Conservation (phyloP, 192 early-diverging fungal genomes). For the Chytriomyces sp. region DNA sequence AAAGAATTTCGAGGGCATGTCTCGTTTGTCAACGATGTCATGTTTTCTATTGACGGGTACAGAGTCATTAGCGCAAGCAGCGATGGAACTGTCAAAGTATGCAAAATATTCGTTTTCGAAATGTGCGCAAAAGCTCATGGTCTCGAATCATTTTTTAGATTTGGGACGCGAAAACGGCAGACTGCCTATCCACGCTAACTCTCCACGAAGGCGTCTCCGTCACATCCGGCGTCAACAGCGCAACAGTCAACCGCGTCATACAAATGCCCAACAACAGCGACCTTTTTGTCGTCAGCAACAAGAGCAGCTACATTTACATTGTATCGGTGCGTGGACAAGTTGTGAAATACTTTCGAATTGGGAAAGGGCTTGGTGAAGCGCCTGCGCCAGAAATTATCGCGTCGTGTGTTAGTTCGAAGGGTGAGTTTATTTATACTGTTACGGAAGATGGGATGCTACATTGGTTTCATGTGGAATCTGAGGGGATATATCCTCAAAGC, state of each 20-base stretch:
- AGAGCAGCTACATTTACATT: constrained; percentile 74
- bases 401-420: constrained; percentile 72
- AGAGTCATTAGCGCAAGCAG: constrained; percentile 79
- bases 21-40: constrained; percentile 82
- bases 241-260: constrained; percentile 62
- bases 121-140: background rate
- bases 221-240: constrained; percentile 42
- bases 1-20: constrained; percentile 93
- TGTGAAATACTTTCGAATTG: constrained; percentile 22
- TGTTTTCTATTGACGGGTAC: constrained; percentile 73
- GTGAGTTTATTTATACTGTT: constrained; percentile 81
- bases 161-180: constrained; percentile 84
- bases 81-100: constrained; percentile 86
- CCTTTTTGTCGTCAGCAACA: constrained; percentile 79
- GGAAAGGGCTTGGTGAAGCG: constrained; percentile 43
- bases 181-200: constrained; percentile 66
- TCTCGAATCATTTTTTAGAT: constrained; percentile 57
- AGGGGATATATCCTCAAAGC: constrained; percentile 41
- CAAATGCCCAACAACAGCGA: constrained; percentile 68
- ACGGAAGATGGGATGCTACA: constrained; percentile 73
- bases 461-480: constrained; percentile 70
- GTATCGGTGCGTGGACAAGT: constrained; percentile 53
- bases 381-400: constrained; percentile 57
- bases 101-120: background rate
- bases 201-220: constrained; percentile 63